These are phyloP conservation scores for Aschersonia sp. DNA, from an alignment of 2,329 filamentous ascomycete species.

Conservation along the genomic window DNA sequence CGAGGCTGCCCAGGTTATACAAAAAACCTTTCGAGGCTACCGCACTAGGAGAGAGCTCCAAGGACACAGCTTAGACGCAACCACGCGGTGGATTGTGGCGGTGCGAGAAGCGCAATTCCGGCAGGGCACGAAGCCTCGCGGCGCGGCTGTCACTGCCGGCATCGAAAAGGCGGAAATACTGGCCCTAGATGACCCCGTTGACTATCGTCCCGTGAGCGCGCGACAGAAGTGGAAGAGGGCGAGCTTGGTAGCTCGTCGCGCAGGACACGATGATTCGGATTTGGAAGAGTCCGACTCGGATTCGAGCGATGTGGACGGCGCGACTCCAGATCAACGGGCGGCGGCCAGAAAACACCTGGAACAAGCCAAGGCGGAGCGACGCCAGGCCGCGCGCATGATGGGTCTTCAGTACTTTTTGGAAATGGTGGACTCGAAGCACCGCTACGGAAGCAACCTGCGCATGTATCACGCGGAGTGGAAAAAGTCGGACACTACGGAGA, in stretches of 20 bases:
- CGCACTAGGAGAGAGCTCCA: slow-evolving; percentile 54
- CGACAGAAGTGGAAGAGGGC: slow-evolving; percentile 63
- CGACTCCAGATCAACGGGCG: slow-evolving; percentile 22
- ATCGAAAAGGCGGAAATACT: slow-evolving; percentile 3
- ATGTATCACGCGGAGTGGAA: slow-evolving; percentile 81
- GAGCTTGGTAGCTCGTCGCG: slow-evolving; percentile 54
- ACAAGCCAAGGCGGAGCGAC: slow-evolving; percentile 39
- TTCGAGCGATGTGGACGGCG: slow-evolving; percentile 23
- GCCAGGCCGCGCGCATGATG: slow-evolving; percentile 62
- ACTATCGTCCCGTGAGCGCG: slow-evolving; percentile 23
- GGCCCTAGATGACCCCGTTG: slow-evolving; percentile 6
- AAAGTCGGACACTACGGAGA: slow-evolving; percentile 58
- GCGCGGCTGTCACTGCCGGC: slow-evolving; percentile 2
- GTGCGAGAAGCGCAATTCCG: slow-evolving; percentile 41
- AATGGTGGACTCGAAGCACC: slow-evolving; percentile 76
- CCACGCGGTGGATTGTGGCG: slow-evolving; percentile 56
- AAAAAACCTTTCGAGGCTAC: slow-evolving; percentile 68
- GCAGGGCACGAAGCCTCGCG: slow-evolving; percentile 30
- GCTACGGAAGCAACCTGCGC: slow-evolving; percentile 71
- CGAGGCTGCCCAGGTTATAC: slow-evolving; percentile 41
- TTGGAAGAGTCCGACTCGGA: slow-evolving; percentile 33
- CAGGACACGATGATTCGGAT: slow-evolving; percentile 49
- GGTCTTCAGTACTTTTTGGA: slow-evolving; percentile 73
- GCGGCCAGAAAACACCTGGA: slow-evolving; percentile 23
- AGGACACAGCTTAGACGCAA: slow-evolving; percentile 55